Evolutionary conservation across 2,329 filamentous ascomycete species (phyloP).

Genomic region (Alternaria gaisen): DNA sequence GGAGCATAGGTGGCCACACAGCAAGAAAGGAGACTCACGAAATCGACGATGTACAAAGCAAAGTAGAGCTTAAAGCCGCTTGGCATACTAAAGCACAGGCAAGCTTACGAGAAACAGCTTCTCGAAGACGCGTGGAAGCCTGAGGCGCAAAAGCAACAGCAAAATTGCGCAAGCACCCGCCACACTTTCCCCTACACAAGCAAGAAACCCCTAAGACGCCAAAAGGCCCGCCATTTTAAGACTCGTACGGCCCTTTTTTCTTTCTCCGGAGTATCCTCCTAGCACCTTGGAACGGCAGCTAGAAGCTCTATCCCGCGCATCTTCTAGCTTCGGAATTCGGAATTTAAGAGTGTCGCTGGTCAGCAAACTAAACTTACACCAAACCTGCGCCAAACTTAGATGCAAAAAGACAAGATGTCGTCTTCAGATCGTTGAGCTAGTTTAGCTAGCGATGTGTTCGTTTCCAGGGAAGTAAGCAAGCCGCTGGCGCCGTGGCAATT

Average conservation of each 20-base stretch:
- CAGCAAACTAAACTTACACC: constrained; percentile 1
- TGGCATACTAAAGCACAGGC: neutral
- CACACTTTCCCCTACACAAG: neutral
- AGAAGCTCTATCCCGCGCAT: neutral
- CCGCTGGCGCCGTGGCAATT: neutral
- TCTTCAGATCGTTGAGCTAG: neutral
- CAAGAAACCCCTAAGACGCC: neutral
- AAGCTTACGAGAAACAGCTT: neutral
- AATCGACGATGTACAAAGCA: neutral
- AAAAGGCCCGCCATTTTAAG: neutral
- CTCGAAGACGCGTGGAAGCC: constrained; percentile 7
- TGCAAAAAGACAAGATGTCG: neutral
- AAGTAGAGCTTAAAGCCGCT: neutral
- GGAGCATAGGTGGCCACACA: neutral
- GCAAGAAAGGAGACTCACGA: neutral
- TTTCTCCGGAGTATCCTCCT: neutral
- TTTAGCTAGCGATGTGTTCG: neutral
- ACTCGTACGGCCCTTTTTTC: neutral
- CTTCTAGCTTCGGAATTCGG: constrained; percentile 1
- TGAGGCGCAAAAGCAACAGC: neutral
- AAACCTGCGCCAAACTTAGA: constrained; percentile 6
- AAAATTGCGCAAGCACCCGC: neutral
- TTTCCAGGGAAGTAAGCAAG: neutral
- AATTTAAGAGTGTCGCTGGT: neutral
- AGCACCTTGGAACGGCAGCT: constrained; percentile 2